Conservation (phyloP, 208 protist species). For the Jaenimonas drosophilae region DNA sequence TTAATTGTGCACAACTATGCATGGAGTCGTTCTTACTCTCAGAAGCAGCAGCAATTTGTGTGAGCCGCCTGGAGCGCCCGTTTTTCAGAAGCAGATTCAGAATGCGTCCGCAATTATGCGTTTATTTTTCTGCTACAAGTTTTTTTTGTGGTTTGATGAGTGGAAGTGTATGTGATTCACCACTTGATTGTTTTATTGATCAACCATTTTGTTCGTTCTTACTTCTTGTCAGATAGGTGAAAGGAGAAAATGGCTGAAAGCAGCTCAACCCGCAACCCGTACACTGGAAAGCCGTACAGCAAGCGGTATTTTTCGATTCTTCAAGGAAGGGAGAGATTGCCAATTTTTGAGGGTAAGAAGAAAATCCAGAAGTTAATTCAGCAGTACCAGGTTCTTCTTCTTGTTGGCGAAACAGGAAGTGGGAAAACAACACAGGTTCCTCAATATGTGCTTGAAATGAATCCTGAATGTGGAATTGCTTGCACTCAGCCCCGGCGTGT, state of each 20-base stretch:
- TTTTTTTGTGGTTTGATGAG: conserved; percentile 2
- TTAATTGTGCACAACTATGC: conserved; percentile 27
- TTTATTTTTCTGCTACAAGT: conserved; percentile 7
- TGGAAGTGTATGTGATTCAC: not conserved
- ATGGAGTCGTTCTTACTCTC: conserved; percentile 9
- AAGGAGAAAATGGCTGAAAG: conserved; percentile 1
- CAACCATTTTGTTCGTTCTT: not conserved
- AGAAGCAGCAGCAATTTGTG: not conserved
- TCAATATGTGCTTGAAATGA: conserved; percentile 90
- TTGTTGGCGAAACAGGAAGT: conserved; percentile 92
- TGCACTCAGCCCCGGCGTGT: conserved; percentile 98
- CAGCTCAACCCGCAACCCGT: conserved; percentile 24
- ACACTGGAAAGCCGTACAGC: conserved; percentile 42
- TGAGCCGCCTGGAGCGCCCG: not conserved
- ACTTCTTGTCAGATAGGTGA: not conserved
- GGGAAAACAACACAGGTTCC: conserved; percentile 95
- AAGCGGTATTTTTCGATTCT: conserved; percentile 40
- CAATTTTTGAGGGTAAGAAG: conserved; percentile 64
- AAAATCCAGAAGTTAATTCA: conserved; percentile 83
- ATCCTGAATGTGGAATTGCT: conserved; percentile 54
- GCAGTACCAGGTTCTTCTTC: conserved; percentile 83
- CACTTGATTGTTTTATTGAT: not conserved
- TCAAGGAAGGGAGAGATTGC: conserved; percentile 40
- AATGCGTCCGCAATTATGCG: conserved; percentile 1
- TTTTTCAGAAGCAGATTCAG: not conserved